Evolutionary conservation across 805 yeast species (phyloP).

Genomic region (Yamadazyma olivae): DNA sequence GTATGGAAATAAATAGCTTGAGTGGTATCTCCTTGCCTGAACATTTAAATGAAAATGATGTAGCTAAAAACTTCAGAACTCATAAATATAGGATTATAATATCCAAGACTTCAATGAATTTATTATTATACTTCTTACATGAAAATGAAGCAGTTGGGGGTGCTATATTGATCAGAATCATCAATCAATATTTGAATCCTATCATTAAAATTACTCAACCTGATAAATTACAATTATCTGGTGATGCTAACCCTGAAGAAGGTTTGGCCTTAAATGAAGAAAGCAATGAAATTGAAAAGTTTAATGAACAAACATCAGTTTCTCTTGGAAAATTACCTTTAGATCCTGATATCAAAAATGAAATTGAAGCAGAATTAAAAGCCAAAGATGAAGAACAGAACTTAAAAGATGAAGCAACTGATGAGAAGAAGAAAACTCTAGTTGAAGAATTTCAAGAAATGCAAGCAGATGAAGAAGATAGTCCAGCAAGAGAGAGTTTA

Average conservation of each 20-base stretch:
- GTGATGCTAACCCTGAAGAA: slow-evolving; percentile 50
- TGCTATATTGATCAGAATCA: slow-evolving; percentile 74
- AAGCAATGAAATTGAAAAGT: slow-evolving; percentile 50
- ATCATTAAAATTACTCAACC: slow-evolving; percentile 41
- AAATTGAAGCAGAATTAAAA: slow-evolving; percentile 78
- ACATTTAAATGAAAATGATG: slow-evolving; percentile 77
- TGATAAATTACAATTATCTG: slow-evolving; percentile 39
- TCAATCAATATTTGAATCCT: slow-evolving; percentile 77
- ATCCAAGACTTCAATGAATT: slow-evolving; percentile 80
- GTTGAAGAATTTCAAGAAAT: slow-evolving; percentile 39
- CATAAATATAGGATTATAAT: slow-evolving; percentile 74
- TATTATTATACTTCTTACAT: slow-evolving; percentile 80
- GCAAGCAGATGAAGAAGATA: slow-evolving; percentile 53
- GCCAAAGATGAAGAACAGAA: slow-evolving; percentile 51
- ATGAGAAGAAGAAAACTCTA: slow-evolving; percentile 24
- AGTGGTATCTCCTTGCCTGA: slow-evolving; percentile 75
- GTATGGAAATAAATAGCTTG: slow-evolving; percentile 68
- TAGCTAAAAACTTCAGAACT: slow-evolving; percentile 70
- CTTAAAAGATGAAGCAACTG: slow-evolving; percentile 27
- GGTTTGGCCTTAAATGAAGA: slow-evolving; percentile 47
- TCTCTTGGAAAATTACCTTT: slow-evolving; percentile 81
- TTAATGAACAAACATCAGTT: slow-evolving; percentile 64
- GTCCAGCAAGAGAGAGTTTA: slow-evolving; percentile 70
- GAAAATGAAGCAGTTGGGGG: slow-evolving; percentile 95
- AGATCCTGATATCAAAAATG: slow-evolving; percentile 81